Conservation (phyloP, 2,329 filamentous ascomycete genomes). For the Colletotrichum brevisporum region DNA sequence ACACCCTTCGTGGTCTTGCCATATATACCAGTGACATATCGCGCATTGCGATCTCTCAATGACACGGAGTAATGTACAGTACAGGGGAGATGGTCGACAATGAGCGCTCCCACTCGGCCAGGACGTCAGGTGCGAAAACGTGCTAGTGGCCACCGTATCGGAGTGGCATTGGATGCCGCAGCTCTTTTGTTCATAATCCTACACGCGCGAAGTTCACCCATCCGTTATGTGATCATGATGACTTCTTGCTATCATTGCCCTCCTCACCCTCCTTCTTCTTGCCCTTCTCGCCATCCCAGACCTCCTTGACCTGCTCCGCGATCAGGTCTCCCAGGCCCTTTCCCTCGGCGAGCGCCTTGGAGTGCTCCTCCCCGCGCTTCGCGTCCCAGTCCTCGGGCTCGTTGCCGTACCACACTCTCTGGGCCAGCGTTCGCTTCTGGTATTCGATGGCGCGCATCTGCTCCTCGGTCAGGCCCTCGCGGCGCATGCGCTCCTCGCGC, state of each 20-base stretch:
- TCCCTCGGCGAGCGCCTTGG: constrained; percentile 67
- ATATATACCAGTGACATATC: constrained; percentile 23
- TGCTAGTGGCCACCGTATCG: background rate
- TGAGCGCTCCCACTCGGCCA: background rate
- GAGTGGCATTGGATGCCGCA: background rate
- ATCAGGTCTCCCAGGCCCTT: constrained; percentile 71
- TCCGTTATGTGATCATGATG: background rate
- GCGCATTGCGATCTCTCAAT: background rate
- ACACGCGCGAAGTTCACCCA: constrained; percentile 3
- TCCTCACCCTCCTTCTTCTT: constrained; percentile 41
- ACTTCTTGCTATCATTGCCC: constrained; percentile 41
- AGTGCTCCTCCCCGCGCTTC: constrained; percentile 66
- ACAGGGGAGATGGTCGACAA: constrained; percentile 26
- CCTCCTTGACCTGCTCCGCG: constrained; percentile 69
- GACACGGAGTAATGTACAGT: constrained; percentile 29
- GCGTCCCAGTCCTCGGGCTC: constrained; percentile 69
- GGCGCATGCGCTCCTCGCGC: constrained; percentile 52
- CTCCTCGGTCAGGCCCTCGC: constrained; percentile 41
- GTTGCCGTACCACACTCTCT: constrained; percentile 71
- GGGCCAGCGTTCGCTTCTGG: constrained; percentile 50
- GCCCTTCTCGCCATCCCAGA: constrained; percentile 54
- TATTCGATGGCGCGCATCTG: constrained; percentile 46
- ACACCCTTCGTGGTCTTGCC: constrained; percentile 1
- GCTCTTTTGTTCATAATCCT: background rate
- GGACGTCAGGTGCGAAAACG: constrained; percentile 1